A percentile compares a stretch with the other conserved stretches of the same genome.
These are phyloP conservation scores for Nannizzia gypsea DNA, from an alignment of 2,329 filamentous ascomycete genomes.

Conservation along the genomic window DNA sequence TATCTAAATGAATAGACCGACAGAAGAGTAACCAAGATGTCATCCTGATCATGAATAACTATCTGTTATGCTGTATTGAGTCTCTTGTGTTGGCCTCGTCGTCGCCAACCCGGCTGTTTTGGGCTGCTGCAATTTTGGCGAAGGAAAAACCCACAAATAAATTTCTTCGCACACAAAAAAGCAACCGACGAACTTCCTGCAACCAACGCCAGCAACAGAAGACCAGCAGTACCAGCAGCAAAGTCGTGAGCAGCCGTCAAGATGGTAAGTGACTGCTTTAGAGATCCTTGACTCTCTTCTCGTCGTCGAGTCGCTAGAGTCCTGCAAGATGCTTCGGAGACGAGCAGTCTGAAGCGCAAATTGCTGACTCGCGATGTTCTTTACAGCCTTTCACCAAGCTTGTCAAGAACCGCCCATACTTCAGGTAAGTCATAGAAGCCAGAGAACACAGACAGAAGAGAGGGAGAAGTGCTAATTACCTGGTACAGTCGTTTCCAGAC, in stretches of 20 bases:
- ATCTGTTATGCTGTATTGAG: too few relatives aligned
- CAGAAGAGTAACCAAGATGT: neutral
- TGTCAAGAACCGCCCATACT: conserved; percentile 97
- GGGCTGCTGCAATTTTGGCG: conserved; percentile 20
- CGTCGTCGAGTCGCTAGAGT: neutral
- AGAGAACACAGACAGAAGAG: neutral
- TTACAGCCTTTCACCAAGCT: conserved; percentile 78
- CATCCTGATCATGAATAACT: too few relatives aligned
- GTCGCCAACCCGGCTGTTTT: conserved; percentile 29
- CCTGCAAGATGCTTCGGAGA: conserved; percentile 97
- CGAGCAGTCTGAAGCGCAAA: conserved; percentile 84
- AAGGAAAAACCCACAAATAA: conserved; percentile 30
- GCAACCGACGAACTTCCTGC: conserved; percentile 20
- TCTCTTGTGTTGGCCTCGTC: conserved; percentile 6
- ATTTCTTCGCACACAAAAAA: conserved; percentile 16
- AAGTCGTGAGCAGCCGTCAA: conserved; percentile 28
- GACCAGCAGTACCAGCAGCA: neutral
- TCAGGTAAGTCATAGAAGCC: conserved; percentile 59
- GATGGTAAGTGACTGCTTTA: conserved; percentile 32
- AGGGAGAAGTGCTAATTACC: conserved; percentile 14
- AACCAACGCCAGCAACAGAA: conserved; percentile 17
- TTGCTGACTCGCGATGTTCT: conserved; percentile 82
- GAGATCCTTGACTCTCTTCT: neutral
- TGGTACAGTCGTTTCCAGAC: conserved; percentile 82
- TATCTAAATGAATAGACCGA: neutral